Evolutionary conservation across 192 early-diverging fungal species (phyloP), one percentile per base, ranked within the genome.

Genomic region (Mortierella antarctica): DNA sequence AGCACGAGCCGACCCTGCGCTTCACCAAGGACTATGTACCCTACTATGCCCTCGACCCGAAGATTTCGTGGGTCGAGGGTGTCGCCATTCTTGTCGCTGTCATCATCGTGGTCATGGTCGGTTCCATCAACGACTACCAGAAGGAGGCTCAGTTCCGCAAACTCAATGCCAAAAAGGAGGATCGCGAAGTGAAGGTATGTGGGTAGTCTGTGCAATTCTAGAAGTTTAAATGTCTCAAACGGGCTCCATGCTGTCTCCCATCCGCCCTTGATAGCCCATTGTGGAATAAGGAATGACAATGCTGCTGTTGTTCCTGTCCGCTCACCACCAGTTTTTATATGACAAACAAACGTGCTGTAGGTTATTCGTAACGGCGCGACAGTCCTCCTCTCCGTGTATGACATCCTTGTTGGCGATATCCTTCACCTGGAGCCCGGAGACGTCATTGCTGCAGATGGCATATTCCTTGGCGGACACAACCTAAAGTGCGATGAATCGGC

Each of bases 351-450:
- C 55, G 6, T 17, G 9, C 20, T 54, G 2, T 11, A 87, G 86
- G 89, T 93, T 46, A 86, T 91, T 10, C 89, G 98, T 52, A 89
- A 91, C 61, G 94, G 92, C 4, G 84, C 85, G 44, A 91, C 86
- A 62, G 68, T 83, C 20, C 70, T 94, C 23, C 80, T 99, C 4
- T 94, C 93, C 2, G 90, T 93, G 14, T 87, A 89, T 71, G 91
- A 94, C 68, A 82, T 99, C 1, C 83, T 96, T 49, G 96, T 97
- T 13, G 98, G 98, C 21, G 98, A 99, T 74, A 86, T 99, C 49
- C 77, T 94, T 64, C 81, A 91, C 50, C 73, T 99, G 7, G 93
- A 96, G 77, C 93, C 95, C 5, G 98, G 98, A 49, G 98, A 98
- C 79, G 92, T 99, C 31, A 85, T 97, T 53, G 89, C 96, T 47